These are phyloP conservation scores for Zygoascus bituminiphila DNA, from an alignment of 805 yeast species.

Conservation along the genomic window DNA sequence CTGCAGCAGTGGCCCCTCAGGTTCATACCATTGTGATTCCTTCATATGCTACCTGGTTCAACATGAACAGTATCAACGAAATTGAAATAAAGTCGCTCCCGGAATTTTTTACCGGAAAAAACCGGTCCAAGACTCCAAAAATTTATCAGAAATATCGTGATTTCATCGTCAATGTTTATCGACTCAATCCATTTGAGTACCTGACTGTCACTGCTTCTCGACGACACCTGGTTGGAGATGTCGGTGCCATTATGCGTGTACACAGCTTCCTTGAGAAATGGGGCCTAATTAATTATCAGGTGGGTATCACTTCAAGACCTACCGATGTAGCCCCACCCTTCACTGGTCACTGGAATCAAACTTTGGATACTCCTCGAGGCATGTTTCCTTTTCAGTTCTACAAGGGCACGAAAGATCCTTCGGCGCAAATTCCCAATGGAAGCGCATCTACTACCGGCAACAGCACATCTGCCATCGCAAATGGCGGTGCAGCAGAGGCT, in stretches of 20 bases:
- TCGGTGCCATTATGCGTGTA: conserved; percentile 70
- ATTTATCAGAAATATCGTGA: conserved; percentile 78
- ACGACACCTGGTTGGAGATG: conserved; percentile 85
- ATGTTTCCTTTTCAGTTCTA: conserved; percentile 51
- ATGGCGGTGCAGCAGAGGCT: conserved; percentile 8
- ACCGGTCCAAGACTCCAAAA: conserved; percentile 73
- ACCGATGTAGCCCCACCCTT: conserved; percentile 84
- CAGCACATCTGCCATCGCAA: neutral
- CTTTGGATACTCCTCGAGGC: conserved; percentile 88
- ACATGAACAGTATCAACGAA: conserved; percentile 57
- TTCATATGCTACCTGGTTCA: conserved; percentile 89
- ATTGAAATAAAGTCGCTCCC: conserved; percentile 81
- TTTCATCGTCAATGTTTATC: conserved; percentile 83
- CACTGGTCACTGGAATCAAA: conserved; percentile 91
- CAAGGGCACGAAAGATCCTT: conserved; percentile 2
- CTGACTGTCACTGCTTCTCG: conserved; percentile 82
- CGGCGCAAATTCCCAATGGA: neutral
- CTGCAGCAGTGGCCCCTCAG: conserved; percentile 64
- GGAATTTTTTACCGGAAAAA: conserved; percentile 71
- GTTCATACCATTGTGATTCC: conserved; percentile 81
- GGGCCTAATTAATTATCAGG: conserved; percentile 92
- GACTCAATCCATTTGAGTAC: conserved; percentile 80
- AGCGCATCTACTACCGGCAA: conserved; percentile 20
- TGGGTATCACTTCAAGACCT: conserved; percentile 56
- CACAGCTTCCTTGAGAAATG: conserved; percentile 82